Evolutionary conservation across 805 yeast genomes (phyloP).

Genomic region (Zygotorulaspora danielsina): DNA sequence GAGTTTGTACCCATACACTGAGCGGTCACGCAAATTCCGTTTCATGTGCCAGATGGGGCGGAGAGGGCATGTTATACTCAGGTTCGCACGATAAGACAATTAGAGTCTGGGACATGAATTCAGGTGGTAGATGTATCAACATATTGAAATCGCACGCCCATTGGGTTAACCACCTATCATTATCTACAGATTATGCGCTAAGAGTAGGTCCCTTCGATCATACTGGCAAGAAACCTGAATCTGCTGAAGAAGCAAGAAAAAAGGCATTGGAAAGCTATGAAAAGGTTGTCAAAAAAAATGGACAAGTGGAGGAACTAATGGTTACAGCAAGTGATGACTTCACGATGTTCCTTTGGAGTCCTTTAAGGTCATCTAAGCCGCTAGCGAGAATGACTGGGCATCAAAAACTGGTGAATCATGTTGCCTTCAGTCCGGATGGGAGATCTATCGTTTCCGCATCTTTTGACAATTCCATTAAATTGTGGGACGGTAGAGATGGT

Average conservation of each 20-base stretch:
- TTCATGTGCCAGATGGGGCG: conserved; percentile 97
- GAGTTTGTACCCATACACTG: conserved; percentile 64
- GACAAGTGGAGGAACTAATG: conserved; percentile 72
- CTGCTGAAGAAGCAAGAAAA: conserved; percentile 44
- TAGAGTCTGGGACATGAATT: conserved; percentile 78
- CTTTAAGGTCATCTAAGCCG: conserved; percentile 74
- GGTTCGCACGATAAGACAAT: conserved; percentile 94
- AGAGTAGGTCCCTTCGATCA: conserved; percentile 88
- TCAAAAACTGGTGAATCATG: conserved; percentile 94
- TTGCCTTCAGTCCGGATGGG: conserved; percentile 93
- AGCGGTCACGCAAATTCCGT: conserved; percentile 87
- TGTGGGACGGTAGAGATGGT: conserved; percentile 96
- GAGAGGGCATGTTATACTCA: conserved; percentile 74
- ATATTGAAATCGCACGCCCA: conserved; percentile 88
- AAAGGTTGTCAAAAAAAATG: conserved; percentile 51
- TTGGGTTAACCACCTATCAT: conserved; percentile 93
- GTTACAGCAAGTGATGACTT: conserved; percentile 97
- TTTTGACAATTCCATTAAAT: conserved; percentile 89
- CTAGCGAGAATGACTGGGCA: conserved; percentile 94
- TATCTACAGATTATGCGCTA: conserved; percentile 85
- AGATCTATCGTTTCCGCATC: conserved; percentile 86
- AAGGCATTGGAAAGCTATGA: conserved; percentile 52
- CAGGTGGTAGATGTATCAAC: conserved; percentile 71
- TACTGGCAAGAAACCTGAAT: conserved; percentile 43
- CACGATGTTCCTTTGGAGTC: conserved; percentile 98